Evolutionary conservation across 805 yeast genomes (phyloP).

Genomic region (Ogataea chonburiensis): DNA sequence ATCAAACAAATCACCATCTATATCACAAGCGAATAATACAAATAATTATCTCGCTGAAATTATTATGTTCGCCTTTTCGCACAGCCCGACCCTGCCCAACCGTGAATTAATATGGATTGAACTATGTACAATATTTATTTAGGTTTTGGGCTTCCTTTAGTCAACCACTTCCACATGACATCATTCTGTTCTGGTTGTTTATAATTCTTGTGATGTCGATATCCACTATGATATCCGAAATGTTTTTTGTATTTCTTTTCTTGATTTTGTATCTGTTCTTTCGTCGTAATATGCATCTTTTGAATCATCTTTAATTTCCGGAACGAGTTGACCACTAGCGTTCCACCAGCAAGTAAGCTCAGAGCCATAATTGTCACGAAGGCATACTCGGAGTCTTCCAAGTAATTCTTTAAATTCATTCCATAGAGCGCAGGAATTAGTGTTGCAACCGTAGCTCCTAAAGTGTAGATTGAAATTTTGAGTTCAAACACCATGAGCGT

Average conservation of each 20-base stretch:
- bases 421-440: slow-evolving; percentile 86
- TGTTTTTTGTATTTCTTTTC: slow-evolving; percentile 25
- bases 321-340: slow-evolving; percentile 57
- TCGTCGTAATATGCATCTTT: slow-evolving; percentile 59
- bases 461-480: slow-evolving; percentile 76
- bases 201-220: slow-evolving; percentile 6
- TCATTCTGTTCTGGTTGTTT: slow-evolving; percentile 36
- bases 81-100: slow-evolving; percentile 5
- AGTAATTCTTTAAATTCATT: slow-evolving; percentile 76
- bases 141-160: slow-evolving; percentile 38
- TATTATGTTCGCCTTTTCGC: slow-evolving; percentile 6
- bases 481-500: slow-evolving; percentile 84
- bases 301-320: slow-evolving; percentile 60
- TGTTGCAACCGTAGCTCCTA: slow-evolving; percentile 85
- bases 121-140: slow-evolving; percentile 13
- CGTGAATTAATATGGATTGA: background rate
- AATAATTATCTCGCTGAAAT: too few species aligned
- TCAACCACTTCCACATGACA: slow-evolving; percentile 55
- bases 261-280: slow-evolving; percentile 27
- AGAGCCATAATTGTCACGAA: slow-evolving; percentile 55
- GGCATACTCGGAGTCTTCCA: slow-evolving; percentile 66
- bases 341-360: slow-evolving; percentile 52
- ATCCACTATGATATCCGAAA: slow-evolving; percentile 11
- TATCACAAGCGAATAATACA: slow-evolving; percentile 1
- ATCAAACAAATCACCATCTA: slow-evolving; percentile 4